These are phyloP conservation scores for Poteriospumella lacustris DNA, from an alignment of 108 stramenopile species.

Conservation along the genomic window DNA sequence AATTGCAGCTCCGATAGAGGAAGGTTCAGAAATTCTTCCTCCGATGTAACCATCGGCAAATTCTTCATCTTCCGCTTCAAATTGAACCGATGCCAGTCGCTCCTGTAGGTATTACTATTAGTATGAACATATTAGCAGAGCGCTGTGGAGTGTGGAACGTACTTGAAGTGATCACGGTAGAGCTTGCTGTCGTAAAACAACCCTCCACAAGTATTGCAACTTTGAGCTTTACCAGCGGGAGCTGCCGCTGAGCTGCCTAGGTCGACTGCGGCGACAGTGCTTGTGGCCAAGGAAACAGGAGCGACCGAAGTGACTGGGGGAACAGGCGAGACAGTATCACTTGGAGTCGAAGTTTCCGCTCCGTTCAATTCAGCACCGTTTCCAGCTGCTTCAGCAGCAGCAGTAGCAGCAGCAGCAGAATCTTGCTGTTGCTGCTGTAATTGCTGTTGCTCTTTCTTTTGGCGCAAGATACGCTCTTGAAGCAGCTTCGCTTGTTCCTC, in stretches of 20 bases:
- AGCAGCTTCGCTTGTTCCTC: no score
- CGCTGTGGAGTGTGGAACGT: not conserved
- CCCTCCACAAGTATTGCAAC: constrained; percentile 18
- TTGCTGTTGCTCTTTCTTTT: constrained; percentile 67
- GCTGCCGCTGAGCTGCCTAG: not conserved
- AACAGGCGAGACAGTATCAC: no score
- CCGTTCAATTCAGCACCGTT: no score
- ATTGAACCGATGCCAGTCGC: constrained; percentile 26
- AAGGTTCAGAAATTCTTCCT: not conserved
- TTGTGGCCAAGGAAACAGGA: no score
- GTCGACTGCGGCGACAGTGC: no score
- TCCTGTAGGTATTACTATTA: constrained; percentile 10
- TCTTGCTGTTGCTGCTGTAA: constrained; percentile 54
- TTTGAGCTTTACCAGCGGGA: not conserved
- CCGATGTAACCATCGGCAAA: not conserved
- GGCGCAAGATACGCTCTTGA: no score
- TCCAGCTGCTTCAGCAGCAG: constrained; percentile 2
- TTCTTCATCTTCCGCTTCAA: constrained; percentile 28
- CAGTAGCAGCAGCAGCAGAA: not conserved
- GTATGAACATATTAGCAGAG: not conserved
- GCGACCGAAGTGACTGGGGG: no score
- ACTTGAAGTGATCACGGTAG: constrained; percentile 12
- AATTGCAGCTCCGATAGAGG: no score
- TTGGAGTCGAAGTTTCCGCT: no score
- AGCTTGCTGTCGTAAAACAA: not conserved